These are phyloP conservation scores for Fusarium sp. DNA, from an alignment of 2,329 filamentous ascomycete genomes.

Conservation along the genomic window DNA sequence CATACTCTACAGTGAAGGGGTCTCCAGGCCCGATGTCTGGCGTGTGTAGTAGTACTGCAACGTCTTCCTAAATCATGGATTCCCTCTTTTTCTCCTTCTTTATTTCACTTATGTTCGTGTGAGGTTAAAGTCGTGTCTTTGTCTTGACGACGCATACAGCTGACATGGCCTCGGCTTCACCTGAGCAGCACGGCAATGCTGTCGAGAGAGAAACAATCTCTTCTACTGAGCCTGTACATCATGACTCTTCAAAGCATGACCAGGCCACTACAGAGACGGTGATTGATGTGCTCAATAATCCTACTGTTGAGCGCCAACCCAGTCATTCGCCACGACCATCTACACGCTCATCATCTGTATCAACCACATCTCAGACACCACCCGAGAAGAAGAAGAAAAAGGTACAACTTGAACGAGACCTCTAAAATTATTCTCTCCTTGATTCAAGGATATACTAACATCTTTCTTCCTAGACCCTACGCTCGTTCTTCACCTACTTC, in stretches of 20 bases:
- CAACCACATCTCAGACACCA: slow-evolving; percentile 15
- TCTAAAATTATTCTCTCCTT: background rate
- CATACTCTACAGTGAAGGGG: background rate
- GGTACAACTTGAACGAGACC: slow-evolving; percentile 1
- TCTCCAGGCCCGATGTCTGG: background rate
- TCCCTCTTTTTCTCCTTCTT: background rate
- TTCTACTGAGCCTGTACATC: background rate
- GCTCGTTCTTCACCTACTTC: slow-evolving; percentile 56
- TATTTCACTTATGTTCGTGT: background rate
- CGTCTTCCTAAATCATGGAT: slow-evolving; percentile 1
- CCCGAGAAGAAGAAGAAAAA: slow-evolving; percentile 20
- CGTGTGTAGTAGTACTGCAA: background rate
- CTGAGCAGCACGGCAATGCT: slow-evolving; percentile 14
- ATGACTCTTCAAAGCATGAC: background rate
- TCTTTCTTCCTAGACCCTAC: slow-evolving; percentile 25
- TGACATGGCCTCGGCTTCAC: slow-evolving; percentile 29
- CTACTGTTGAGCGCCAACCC: slow-evolving; percentile 8
- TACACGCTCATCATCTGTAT: slow-evolving; percentile 27
- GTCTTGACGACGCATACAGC: slow-evolving; percentile 7
- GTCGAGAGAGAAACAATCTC: background rate
- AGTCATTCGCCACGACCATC: slow-evolving; percentile 24
- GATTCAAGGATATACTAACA: slow-evolving; percentile 11
- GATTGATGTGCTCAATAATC: slow-evolving; percentile 6
- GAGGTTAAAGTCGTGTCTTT: background rate
- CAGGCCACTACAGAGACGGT: slow-evolving; percentile 13